Percentiles rank a stretch among this genome's conserved stretches.
These are phyloP conservation scores for Groenewaldozyma auringiensis DNA, from an alignment of 1,139 yeast species.

Conservation along the genomic window DNA sequence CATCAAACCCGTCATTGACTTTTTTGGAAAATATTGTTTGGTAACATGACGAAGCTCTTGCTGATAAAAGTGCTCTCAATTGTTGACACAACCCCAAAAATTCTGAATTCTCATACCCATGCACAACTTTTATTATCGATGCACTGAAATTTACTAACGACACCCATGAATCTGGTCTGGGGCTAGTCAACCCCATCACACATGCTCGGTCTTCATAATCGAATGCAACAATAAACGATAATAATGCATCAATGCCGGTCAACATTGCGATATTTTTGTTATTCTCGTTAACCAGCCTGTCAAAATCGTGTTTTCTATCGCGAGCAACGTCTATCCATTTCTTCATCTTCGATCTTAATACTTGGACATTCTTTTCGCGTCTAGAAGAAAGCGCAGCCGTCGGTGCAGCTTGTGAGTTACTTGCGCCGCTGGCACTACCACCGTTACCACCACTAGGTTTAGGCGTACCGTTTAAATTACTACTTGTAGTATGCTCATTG, in stretches of 20 bases:
- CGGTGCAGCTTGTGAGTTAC: constrained; percentile 4
- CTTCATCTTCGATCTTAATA: constrained; percentile 23
- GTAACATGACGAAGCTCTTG: constrained; percentile 24
- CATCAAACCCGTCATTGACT: constrained; percentile 2
- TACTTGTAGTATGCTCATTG: not conserved
- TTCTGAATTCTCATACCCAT: constrained; percentile 14
- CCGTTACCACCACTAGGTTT: no score
- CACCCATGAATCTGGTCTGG: constrained; percentile 31
- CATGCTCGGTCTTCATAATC: constrained; percentile 35
- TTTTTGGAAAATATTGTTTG: constrained; percentile 11
- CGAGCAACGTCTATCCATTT: constrained; percentile 31
- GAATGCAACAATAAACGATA: constrained; percentile 35
- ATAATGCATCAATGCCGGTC: constrained; percentile 29
- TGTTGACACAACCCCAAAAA: constrained; percentile 31
- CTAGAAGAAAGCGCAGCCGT: constrained; percentile 13
- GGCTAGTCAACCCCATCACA: constrained; percentile 18
- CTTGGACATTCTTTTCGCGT: constrained; percentile 22
- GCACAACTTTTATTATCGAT: constrained; percentile 23
- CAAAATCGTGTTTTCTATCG: constrained; percentile 31
- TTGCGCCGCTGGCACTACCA: no score
- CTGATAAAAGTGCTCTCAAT: constrained; percentile 31
- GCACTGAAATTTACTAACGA: constrained; percentile 32
- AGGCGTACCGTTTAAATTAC: not conserved
- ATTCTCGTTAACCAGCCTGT: constrained; percentile 22
- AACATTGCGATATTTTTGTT: constrained; percentile 26